Evolutionary conservation across 2,329 filamentous ascomycete species (phyloP), one percentile per base, ranked within the genome.

Genomic region (Penicillium sp.): DNA sequence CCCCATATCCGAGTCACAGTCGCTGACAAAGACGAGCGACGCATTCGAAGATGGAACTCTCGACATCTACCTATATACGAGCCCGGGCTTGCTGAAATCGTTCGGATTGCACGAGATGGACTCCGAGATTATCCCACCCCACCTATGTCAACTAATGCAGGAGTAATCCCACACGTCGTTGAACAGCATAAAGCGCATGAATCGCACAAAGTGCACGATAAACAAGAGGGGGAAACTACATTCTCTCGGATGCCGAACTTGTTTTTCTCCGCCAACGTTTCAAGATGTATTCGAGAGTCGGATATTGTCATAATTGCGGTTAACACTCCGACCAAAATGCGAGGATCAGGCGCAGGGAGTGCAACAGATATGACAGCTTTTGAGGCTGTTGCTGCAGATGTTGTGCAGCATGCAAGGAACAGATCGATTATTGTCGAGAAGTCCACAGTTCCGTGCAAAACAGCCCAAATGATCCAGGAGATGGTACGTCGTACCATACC

Each of bases 391-490:
- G 85, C 84, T 0, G 80, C 82, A 49, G 84, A 84, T 53, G 86
- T 92, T 36, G 89, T 88, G 16, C 79, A 84, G 65, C 79, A 87
- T 60, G 87, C 89, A 8, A 84, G 81, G 33, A 77, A 81, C 31
- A 86, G 86, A 53, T 85, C 87, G 56, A 89, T 92, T 55, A 84
- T 93, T 47, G 89, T 92, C 11, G 89, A 92, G 76, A 93, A 92
- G 77, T 88, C 85, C 52, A 93, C 90, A 0, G 89, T 92, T 29
- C 90, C 89, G 3, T 90, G 87, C 71, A 80, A 86, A 60, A 91
- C 89, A 7, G 87, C 88, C 1, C 82, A 90, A 63, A 82, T 85
- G 48, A 85, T 92, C 34, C 81, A 84, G 66, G 83, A 87, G 60
- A 90, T 87, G 62, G 85, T 90, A 74, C 74, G 82, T 46, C 23